A percentile compares a stretch with the other conserved stretches of the same genome.
Evolutionary conservation across 208 protist species (phyloP).

Genomic region (Acanthamoeba royreba): DNA sequence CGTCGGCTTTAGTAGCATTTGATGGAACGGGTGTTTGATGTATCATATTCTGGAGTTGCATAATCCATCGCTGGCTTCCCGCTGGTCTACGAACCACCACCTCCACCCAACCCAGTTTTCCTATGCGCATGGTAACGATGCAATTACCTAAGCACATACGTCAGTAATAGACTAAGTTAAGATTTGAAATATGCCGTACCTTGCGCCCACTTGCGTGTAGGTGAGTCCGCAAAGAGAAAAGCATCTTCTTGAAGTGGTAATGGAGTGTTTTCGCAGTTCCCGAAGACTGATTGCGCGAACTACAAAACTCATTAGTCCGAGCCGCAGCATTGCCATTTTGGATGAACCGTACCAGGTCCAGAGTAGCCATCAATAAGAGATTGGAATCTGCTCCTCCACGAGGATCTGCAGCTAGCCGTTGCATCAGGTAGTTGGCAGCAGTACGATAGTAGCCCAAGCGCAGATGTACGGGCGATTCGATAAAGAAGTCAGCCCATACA

Average conservation of each 20-base stretch:
- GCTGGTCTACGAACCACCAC: neutral
- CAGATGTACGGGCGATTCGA: neutral
- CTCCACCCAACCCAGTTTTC: slow-evolving; percentile 36
- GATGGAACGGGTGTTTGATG: neutral
- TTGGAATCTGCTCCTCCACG: neutral
- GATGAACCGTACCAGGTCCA: slow-evolving; percentile 19
- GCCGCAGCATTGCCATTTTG: neutral
- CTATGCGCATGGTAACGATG: neutral
- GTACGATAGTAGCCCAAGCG: neutral
- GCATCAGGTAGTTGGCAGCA: neutral
- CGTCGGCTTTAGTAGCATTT: neutral
- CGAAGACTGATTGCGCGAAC: slow-evolving; percentile 34
- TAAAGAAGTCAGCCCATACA: slow-evolving; percentile 39
- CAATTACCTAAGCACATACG: neutral
- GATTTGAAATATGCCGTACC: neutral
- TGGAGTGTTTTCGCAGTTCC: neutral
- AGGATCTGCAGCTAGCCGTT: neutral
- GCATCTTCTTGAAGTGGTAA: neutral
- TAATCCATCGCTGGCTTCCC: neutral
- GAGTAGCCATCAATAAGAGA: neutral
- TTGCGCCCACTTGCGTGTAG: neutral
- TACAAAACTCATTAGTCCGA: neutral
- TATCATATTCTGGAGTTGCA: slow-evolving; percentile 35
- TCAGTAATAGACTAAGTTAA: neutral
- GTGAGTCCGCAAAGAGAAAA: slow-evolving; percentile 1